Conservation (phyloP, 2,329 filamentous ascomycete species). For the Nectriaceae sp. region DNA sequence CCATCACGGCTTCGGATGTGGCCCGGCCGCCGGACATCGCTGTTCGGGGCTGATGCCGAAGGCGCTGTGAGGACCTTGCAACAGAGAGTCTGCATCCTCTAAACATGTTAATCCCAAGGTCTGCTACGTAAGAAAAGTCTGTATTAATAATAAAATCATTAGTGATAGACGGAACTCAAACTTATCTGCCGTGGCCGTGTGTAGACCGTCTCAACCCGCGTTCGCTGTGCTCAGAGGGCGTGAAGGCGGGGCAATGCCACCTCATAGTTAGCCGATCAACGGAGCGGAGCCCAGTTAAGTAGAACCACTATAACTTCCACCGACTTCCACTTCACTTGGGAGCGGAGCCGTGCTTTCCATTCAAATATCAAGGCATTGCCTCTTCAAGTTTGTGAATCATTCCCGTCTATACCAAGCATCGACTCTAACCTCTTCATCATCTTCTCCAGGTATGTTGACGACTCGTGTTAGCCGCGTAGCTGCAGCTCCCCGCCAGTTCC, state of each 20-base stretch:
- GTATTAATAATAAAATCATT: no score
- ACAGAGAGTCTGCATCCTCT: no score
- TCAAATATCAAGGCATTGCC: slow-evolving; percentile 10
- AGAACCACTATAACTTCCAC: slow-evolving; percentile 10
- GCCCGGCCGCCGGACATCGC: no score
- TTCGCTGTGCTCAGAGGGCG: neutral
- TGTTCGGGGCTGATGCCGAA: no score
- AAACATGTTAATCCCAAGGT: no score
- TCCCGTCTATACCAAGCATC: neutral
- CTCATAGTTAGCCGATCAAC: slow-evolving; percentile 23
- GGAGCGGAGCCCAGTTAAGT: slow-evolving; percentile 14
- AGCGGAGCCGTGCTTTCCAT: neutral
- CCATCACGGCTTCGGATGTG: no score
- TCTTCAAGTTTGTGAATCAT: slow-evolving; percentile 7
- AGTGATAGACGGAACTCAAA: no score
- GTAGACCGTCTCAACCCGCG: neutral
- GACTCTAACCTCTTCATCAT: neutral
- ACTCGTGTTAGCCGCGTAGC: slow-evolving; percentile 3
- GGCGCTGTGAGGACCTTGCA: no score
- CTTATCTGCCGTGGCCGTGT: no score
- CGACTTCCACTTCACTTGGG: slow-evolving; percentile 6
- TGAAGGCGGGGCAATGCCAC: neutral
- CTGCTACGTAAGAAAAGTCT: no score
- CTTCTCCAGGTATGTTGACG: slow-evolving; percentile 22
- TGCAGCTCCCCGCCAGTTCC: slow-evolving; percentile 22